Conservation (phyloP, 169 alveolate genomes). For the Babesia caballi region DNA sequence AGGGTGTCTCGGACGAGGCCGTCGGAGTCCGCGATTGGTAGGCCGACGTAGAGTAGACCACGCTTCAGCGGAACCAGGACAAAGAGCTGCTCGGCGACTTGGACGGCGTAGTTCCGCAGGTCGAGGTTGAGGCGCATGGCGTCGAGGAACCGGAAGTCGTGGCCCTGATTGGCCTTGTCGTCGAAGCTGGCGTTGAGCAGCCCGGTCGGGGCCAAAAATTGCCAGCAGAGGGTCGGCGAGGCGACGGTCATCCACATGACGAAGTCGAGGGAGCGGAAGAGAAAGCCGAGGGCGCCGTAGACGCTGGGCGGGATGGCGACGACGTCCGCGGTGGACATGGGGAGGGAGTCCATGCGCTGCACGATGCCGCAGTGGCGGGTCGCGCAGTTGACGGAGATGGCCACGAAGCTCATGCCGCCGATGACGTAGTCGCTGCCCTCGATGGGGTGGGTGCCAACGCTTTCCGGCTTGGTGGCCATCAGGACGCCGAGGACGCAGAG, state of each 20-base stretch:
- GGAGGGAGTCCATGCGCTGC: conserved; percentile 37
- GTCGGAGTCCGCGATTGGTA: not conserved
- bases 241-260: conserved; percentile 30
- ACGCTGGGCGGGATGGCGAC: not conserved
- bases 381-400: not conserved
- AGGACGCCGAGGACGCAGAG: not conserved
- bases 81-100: not conserved
- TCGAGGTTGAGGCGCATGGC: conserved; percentile 24
- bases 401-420: conserved; percentile 43
- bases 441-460: not conserved
- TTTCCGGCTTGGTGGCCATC: conserved; percentile 25
- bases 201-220: conserved; percentile 33
- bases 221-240: conserved; percentile 28
- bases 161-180: not conserved
- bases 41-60: conserved; percentile 20
- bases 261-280: conserved; percentile 22
- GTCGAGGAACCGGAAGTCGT: not conserved
- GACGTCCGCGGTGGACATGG: conserved; percentile 7
- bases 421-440: not conserved
- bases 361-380: conserved; percentile 3
- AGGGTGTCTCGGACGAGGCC: conserved; percentile 4
- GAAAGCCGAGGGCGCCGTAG: conserved; percentile 23
- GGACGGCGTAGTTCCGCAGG: not conserved
- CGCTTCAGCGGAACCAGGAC: conserved; percentile 2
- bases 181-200: conserved; percentile 5